Evolutionary conservation across 805 yeast genomes (phyloP).

Genomic region (Diddensiella transvaalensis): DNA sequence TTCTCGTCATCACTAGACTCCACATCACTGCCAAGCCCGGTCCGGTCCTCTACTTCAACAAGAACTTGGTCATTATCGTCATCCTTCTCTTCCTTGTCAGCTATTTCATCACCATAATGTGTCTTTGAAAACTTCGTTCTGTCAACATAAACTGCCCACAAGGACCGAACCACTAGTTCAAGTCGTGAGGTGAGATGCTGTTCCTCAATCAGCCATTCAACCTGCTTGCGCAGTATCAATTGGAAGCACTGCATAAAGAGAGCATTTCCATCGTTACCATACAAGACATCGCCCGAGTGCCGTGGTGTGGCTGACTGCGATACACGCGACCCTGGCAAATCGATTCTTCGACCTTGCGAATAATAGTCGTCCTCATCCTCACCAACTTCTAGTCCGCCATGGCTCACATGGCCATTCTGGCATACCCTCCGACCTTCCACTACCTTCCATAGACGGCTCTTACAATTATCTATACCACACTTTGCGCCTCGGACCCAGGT

Average conservation of each 20-base stretch:
- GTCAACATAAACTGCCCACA: conserved; percentile 24
- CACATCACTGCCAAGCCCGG: conserved; percentile 5
- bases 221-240: conserved; percentile 47
- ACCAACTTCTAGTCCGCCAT: conserved; percentile 71
- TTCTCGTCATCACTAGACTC: conserved; percentile 22
- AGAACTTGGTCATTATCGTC: not conserved
- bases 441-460: conserved; percentile 67
- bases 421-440: conserved; percentile 80
- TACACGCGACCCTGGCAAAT: conserved; percentile 6
- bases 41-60: not conserved
- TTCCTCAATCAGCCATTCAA: conserved; percentile 37
- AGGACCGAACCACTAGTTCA: conserved; percentile 21
- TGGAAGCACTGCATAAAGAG: conserved; percentile 49
- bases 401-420: conserved; percentile 86
- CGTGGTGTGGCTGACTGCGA: not conserved
- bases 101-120: not conserved
- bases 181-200: conserved; percentile 26
- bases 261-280: conserved; percentile 47
- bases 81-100: not conserved
- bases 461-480: conserved; percentile 90
- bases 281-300: conserved; percentile 30
- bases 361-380: conserved; percentile 71
- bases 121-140: conserved; percentile 22
- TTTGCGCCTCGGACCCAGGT: conserved; percentile 67
- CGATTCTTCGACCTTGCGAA: conserved; percentile 27